phyloP scores from a whole-genome alignment of 1,139 yeast genomes.

The Saccharomyces pastorianus region DNA sequence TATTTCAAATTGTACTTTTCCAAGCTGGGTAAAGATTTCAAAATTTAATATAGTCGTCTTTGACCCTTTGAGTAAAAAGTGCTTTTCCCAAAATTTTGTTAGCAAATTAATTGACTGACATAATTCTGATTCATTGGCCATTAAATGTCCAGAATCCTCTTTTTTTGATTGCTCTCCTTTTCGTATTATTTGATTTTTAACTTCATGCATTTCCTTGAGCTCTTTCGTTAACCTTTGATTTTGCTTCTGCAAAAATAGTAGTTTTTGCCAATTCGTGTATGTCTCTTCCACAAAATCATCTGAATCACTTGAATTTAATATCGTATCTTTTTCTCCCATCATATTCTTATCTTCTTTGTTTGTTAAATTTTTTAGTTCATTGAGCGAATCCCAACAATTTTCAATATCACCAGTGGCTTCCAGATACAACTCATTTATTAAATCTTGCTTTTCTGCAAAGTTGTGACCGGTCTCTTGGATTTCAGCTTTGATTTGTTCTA shows the following conservation, averaged over 20 bases:
- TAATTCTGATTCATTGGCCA: background rate
- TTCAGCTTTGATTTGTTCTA: slow-evolving; percentile 14
- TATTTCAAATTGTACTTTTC: slow-evolving; percentile 19
- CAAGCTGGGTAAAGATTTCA: slow-evolving; percentile 20
- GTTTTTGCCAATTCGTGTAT: slow-evolving; percentile 4
- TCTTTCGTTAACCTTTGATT: background rate
- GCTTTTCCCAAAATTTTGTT: slow-evolving; percentile 12
- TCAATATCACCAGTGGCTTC: slow-evolving; percentile 22
- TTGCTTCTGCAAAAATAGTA: background rate
- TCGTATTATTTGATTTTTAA: slow-evolving; percentile 2
- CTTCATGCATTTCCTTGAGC: slow-evolving; percentile 4
- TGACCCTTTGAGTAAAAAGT: slow-evolving; percentile 6
- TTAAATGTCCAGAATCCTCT: background rate
- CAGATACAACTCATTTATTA: slow-evolving; percentile 20
- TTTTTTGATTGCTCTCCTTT: slow-evolving; percentile 3
- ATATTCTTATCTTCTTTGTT: slow-evolving; percentile 6
- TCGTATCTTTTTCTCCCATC: background rate
- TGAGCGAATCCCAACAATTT: slow-evolving; percentile 21
- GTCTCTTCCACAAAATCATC: slow-evolving; percentile 7
- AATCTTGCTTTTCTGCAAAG: slow-evolving; percentile 18
- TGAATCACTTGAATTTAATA: background rate
- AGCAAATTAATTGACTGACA: slow-evolving; percentile 2
- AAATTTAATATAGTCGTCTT: slow-evolving; percentile 10
- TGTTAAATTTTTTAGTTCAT: slow-evolving; percentile 19
- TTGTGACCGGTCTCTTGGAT: slow-evolving; percentile 14